These are phyloP conservation scores for Skeletonema marinoi DNA, from an alignment of 108 stramenopile species.

Conservation along the genomic window DNA sequence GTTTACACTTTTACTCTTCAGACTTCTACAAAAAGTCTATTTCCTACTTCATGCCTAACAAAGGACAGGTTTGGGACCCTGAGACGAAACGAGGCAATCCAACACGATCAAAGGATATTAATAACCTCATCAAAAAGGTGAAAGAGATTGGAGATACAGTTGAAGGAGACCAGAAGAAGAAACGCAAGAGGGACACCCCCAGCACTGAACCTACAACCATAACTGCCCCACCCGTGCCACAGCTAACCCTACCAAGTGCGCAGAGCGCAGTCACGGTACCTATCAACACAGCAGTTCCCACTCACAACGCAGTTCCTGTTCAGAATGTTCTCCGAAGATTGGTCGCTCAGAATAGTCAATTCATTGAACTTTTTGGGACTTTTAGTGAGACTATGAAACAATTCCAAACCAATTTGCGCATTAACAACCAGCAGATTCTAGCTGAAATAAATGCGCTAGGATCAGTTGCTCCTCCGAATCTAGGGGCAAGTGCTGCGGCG, in stretches of 20 bases:
- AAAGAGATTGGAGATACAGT: conserved; percentile 6
- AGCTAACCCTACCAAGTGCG: neutral
- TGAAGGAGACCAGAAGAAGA: conserved; percentile 12
- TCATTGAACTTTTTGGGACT: neutral
- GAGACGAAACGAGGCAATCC: conserved; percentile 8
- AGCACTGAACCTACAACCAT: neutral
- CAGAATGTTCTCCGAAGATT: neutral
- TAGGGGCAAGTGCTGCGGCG: neutral
- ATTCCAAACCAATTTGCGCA: neutral
- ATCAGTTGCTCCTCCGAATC: neutral
- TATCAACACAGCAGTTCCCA: neutral
- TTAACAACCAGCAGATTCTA: conserved; percentile 1
- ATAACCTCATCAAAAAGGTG: neutral
- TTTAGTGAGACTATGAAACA: neutral
- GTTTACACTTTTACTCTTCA: neutral
- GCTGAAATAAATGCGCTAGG: neutral
- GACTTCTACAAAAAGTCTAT: conserved; percentile 8
- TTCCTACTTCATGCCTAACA: conserved; percentile 15
- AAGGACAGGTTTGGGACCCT: neutral
- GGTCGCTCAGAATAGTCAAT: neutral
- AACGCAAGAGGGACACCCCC: conserved; percentile 1
- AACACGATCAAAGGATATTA: conserved; percentile 7
- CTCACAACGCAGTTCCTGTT: neutral
- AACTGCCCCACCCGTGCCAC: neutral
- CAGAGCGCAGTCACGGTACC: neutral